A percentile compares a stretch with the other conserved stretches of the same genome.
These are phyloP conservation scores for Phytophthora brassicae DNA, from an alignment of 352 stramenopile species.

Conservation along the genomic window DNA sequence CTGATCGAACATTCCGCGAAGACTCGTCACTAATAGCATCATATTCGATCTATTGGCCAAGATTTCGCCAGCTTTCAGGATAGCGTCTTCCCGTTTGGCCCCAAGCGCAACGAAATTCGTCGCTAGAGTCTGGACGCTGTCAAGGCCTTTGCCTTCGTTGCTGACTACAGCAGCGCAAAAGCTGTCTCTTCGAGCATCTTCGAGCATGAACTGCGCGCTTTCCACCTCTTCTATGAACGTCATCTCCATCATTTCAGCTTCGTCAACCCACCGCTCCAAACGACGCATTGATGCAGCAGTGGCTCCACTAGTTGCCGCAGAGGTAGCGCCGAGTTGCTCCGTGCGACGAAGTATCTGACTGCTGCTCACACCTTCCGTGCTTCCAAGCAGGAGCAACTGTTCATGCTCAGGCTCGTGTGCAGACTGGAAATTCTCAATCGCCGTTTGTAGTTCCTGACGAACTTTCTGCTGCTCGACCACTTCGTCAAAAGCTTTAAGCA, in stretches of 20 bases:
- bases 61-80: conserved; percentile 79
- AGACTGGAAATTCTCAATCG: conserved; percentile 44
- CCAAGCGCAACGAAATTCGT: conserved; percentile 68
- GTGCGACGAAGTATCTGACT: conserved; percentile 31
- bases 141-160: conserved; percentile 53
- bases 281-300: conserved; percentile 43
- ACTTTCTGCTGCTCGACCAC: conserved; percentile 56
- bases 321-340: conserved; percentile 22
- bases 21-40: conserved; percentile 65
- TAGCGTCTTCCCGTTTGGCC: conserved; percentile 58
- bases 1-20: conserved; percentile 72
- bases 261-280: conserved; percentile 64
- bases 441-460: conserved; percentile 45
- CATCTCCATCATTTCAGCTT: conserved; percentile 67
- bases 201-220: conserved; percentile 65
- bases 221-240: conserved; percentile 77
- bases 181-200: conserved; percentile 60
- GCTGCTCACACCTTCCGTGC: conserved; percentile 24
- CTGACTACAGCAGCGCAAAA: conserved; percentile 65
- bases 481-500: conserved; percentile 70
- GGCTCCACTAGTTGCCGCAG: conserved; percentile 21
- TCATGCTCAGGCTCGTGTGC: conserved; percentile 39
- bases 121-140: conserved; percentile 66
- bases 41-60: conserved; percentile 81
- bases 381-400: conserved; percentile 33